Conservation (phyloP, 2,329 filamentous ascomycete genomes). For the Kalmusia sp. region DNA sequence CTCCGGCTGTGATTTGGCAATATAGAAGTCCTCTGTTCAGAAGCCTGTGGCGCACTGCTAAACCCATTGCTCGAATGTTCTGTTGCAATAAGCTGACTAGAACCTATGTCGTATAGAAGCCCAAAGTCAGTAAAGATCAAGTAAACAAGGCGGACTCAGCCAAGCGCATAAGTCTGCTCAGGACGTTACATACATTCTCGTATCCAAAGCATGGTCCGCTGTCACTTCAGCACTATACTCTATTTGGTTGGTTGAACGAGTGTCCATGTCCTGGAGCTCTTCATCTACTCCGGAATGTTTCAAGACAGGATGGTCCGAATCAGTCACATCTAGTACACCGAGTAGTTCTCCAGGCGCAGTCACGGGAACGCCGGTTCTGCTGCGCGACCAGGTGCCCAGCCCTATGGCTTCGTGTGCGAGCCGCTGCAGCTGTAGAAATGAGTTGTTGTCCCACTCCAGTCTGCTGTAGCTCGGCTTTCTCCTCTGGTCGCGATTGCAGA, state of each 20-base stretch:
- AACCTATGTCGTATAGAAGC: too few species aligned
- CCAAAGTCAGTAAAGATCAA: too few species aligned
- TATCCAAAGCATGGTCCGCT: neutral
- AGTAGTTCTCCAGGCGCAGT: slow-evolving; percentile 15
- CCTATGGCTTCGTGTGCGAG: slow-evolving; percentile 27
- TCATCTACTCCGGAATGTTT: neutral
- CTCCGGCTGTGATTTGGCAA: neutral
- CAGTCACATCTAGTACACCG: slow-evolving; percentile 11
- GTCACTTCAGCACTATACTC: too few species aligned
- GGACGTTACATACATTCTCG: neutral
- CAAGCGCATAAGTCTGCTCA: too few species aligned
- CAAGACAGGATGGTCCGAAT: slow-evolving; percentile 3
- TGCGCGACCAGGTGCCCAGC: slow-evolving; percentile 23
- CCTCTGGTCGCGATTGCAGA: neutral
- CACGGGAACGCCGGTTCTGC: slow-evolving; percentile 16
- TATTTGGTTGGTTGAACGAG: neutral
- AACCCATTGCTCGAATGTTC: neutral
- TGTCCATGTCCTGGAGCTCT: neutral
- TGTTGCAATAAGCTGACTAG: neutral
- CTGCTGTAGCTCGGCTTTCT: neutral
- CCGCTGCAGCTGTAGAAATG: slow-evolving; percentile 28
- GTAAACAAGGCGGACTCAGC: too few species aligned
- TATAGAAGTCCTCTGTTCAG: neutral
- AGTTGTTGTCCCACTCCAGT: slow-evolving; percentile 25
- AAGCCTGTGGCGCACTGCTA: neutral